A percentile compares a stretch with the other conserved stretches of the same genome.
These are phyloP conservation scores for Cryphonectria naterciae DNA, from an alignment of 2,329 filamentous ascomycete species.

Conservation along the genomic window DNA sequence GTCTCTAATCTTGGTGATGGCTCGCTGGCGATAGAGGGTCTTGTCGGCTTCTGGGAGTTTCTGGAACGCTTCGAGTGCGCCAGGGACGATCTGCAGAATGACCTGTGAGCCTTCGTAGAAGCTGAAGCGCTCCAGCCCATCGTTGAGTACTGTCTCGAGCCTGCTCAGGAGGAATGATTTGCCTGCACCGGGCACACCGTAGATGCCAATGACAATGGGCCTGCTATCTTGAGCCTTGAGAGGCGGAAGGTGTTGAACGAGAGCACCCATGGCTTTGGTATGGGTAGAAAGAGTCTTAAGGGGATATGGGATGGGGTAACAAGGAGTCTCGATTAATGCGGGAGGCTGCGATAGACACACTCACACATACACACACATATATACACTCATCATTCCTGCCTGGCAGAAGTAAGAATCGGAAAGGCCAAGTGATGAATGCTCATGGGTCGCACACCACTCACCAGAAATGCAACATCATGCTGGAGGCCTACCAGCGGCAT, in stretches of 20 bases:
- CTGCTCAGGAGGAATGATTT: constrained; percentile 1
- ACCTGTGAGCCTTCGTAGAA: constrained; percentile 3
- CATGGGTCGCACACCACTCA: background rate
- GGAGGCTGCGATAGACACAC: background rate
- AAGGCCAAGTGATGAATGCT: background rate
- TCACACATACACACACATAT: background rate
- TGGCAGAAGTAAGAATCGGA: background rate
- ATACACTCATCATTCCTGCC: background rate
- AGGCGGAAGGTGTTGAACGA: background rate
- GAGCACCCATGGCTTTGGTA: background rate
- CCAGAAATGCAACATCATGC: background rate
- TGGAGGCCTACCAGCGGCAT: background rate
- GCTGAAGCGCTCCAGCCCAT: background rate
- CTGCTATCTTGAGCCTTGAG: background rate
- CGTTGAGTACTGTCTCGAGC: background rate
- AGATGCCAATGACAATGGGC: constrained; percentile 1
- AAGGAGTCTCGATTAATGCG: background rate
- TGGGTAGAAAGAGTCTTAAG: background rate
- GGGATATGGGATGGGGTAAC: background rate
- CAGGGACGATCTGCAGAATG: background rate
- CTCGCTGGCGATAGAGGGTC: background rate
- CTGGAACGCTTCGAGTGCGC: background rate
- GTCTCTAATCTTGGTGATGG: background rate
- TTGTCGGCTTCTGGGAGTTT: background rate
- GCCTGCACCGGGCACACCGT: background rate